phyloP scores from a whole-genome alignment of 306 rosid species.

The Citrullus mucosospermus region DNA sequence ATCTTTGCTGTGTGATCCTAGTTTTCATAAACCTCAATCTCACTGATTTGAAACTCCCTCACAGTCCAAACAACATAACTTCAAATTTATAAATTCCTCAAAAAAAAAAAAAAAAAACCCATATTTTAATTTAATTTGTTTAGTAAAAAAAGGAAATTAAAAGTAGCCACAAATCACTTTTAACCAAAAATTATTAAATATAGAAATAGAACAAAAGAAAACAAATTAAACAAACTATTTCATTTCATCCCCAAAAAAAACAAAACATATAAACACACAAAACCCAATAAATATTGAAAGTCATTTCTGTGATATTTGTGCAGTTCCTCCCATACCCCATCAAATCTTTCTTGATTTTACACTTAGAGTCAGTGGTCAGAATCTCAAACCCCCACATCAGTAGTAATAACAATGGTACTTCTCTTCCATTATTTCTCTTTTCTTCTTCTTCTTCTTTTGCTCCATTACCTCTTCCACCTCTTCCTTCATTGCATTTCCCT shows the following conservation, averaged over 20 bases:
- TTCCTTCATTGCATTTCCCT: too few relatives aligned
- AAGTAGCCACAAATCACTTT: too few relatives aligned
- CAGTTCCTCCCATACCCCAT: constrained; percentile 43
- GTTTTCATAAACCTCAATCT: not conserved
- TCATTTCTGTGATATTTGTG: not conserved
- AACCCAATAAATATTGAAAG: not conserved
- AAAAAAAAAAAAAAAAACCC: not conserved
- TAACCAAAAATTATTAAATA: too few relatives aligned
- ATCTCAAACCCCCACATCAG: constrained; percentile 5
- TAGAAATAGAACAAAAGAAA: not conserved
- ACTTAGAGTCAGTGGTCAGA: constrained; percentile 30
- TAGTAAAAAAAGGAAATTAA: too few relatives aligned
- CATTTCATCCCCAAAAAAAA: not conserved
- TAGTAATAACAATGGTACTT: constrained; percentile 10
- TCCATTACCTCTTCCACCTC: too few relatives aligned
- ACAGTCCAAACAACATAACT: not conserved
- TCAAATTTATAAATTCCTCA: not conserved
- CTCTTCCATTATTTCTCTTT: constrained; percentile 4
- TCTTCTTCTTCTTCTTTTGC: constrained; percentile 27
- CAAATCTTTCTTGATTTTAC: constrained; percentile 64
- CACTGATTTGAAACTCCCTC: not conserved
- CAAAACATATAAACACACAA: not conserved
- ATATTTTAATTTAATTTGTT: not conserved
- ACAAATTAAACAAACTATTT: not conserved
- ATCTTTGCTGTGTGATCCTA: not conserved